phyloP scores from a whole-genome alignment of 2,329 filamentous ascomycete species.

The Ophiosphaerella herpotricha region DNA sequence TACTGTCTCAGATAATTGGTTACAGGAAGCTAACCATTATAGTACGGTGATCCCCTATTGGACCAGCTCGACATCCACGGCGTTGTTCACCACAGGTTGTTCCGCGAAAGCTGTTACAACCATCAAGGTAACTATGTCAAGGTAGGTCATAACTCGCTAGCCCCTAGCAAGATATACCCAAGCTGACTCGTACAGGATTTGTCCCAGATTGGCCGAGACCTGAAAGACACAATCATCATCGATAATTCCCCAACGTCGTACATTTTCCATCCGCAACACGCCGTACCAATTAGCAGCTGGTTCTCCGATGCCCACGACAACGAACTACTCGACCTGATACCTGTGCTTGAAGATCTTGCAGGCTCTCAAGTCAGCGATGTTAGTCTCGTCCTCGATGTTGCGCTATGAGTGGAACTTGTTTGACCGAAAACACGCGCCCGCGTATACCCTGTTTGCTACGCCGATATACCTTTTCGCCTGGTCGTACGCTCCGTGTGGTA shows the following conservation, averaged over 20 bases:
- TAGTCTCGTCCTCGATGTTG: slow-evolving; percentile 93
- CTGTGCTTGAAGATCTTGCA: slow-evolving; percentile 95
- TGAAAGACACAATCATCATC: slow-evolving; percentile 98
- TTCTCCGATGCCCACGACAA: slow-evolving; percentile 99
- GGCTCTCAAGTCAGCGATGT: slow-evolving; percentile 89
- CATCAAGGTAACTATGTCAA: slow-evolving; percentile 99
- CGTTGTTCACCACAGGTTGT: slow-evolving; percentile 92
- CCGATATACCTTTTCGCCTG: slow-evolving; percentile 24
- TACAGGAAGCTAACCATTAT: slow-evolving; percentile 15
- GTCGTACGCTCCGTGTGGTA: slow-evolving; percentile 12
- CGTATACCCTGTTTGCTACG: slow-evolving; percentile 29
- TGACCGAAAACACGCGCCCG: slow-evolving; percentile 27
- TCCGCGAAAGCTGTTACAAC: slow-evolving; percentile 98
- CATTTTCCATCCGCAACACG: slow-evolving; percentile 99
- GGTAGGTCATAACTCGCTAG: slow-evolving; percentile 42
- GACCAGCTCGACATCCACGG: slow-evolving; percentile 97
- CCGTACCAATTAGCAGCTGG: slow-evolving; percentile 99
- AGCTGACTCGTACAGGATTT: slow-evolving; percentile 65
- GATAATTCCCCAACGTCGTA: slow-evolving; percentile 99
- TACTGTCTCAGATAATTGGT: no score
- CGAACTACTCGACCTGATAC: slow-evolving; percentile 94
- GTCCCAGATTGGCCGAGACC: slow-evolving; percentile 92
- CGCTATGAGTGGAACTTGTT: slow-evolving; percentile 54
- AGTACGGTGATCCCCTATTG: slow-evolving; percentile 95
- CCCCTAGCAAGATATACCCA: neutral